Evolutionary conservation across 2,329 filamentous ascomycete species (phyloP), one percentile per base, ranked within the genome.

Genomic region (Penicillium verrucosum): DNA sequence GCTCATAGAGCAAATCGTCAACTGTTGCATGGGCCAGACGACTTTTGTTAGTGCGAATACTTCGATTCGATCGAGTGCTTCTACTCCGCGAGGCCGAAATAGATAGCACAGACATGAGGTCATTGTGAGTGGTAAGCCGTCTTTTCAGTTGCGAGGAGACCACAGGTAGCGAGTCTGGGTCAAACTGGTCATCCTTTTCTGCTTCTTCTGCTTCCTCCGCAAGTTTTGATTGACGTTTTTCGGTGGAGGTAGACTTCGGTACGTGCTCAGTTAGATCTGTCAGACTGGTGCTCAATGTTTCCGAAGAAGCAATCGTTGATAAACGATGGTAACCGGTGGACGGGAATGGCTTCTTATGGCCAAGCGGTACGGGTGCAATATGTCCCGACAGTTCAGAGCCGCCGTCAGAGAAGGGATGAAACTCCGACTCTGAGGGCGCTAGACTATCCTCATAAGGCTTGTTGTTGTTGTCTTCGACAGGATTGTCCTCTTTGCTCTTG

Each of bases 101-200:
- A 27, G 92, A 97, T 9, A 99, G 80, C 3, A 96, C 91, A 0
- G 94, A 97, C 38, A 99, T 90, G 25, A 99, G 81, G 73, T 99
- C 94, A 16, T 92, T 92, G 74, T 97, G 92, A 57, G 90, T 96
- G 4, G 92, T 96, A 38, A 96, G 81, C 58, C 89, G 85, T 60
- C 90, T 84, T 72, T 89, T 90, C 34, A 90, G 77, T 27, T 73
- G 73, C 21, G 66, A 72, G 12, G 70, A 42, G 79, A 81, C 64
- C 79, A 78, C 71, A 68, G 76, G 70, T 73, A 71, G 70, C 62
- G 72, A 75, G 70, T 75, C 58, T 40, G 73, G 66, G 61, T 79
- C 72, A 50, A 78, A 72, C 65, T 81, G 67, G 70, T 79, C 75
- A 70, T 77, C 47, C 41, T 62, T 64, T 50, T 77, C 69, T 8